Evolutionary conservation across 148 eudicot species (phyloP).

Genomic region (Dysphania ambrosioides): DNA sequence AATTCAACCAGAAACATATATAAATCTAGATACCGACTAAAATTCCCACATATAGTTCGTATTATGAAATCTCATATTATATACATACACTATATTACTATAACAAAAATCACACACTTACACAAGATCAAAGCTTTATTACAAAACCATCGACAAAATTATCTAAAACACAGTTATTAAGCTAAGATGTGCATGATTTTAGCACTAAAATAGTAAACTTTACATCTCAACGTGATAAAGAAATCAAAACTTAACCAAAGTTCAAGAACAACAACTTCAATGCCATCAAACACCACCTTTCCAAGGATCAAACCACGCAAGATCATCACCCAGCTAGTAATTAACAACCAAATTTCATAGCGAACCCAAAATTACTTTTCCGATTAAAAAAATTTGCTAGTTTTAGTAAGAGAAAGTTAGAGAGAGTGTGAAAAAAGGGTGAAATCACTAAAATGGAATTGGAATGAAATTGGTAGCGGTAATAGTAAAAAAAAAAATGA

Average conservation of each 20-base stretch:
- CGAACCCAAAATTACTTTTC: constrained; percentile 6
- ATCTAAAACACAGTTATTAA: constrained; percentile 9
- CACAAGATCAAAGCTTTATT: constrained; percentile 12
- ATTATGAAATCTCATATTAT: constrained; percentile 11
- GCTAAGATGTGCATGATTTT: constrained; percentile 19
- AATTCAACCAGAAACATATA: constrained; percentile 11
- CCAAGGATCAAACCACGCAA: constrained; percentile 23
- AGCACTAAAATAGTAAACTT: constrained; percentile 10
- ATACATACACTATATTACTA: background rate
- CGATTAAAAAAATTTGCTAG: background rate
- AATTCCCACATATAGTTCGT: constrained; percentile 11
- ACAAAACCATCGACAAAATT: constrained; percentile 17
- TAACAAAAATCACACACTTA: constrained; percentile 7
- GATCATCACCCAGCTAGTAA: constrained; percentile 10
- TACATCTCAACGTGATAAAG: background rate
- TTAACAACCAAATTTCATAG: constrained; percentile 11
- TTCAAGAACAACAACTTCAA: constrained; percentile 11
- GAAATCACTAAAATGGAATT: constrained; percentile 15
- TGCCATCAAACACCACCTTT: constrained; percentile 22
- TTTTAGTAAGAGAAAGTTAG: constrained; percentile 10
- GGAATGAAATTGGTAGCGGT: constrained; percentile 11
- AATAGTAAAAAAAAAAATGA: constrained; percentile 18
- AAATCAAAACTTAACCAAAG: constrained; percentile 28
- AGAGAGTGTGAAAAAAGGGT: constrained; percentile 12
- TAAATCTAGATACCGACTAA: background rate